phyloP scores from a whole-genome alignment of 1,139 yeast species.

The Saccharomycopsis crataegensis region DNA sequence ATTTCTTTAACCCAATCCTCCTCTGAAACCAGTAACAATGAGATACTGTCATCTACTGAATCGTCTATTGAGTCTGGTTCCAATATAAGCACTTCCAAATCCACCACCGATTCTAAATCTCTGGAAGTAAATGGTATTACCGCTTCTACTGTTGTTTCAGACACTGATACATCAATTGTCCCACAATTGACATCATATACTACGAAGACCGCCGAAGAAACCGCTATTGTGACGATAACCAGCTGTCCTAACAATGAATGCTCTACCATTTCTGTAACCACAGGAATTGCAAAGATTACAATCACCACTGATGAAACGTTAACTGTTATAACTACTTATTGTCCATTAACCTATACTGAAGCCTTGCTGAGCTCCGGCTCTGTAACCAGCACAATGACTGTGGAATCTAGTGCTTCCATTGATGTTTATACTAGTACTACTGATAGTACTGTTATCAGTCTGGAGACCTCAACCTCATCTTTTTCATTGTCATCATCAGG shows the following conservation, averaged over 20 bases:
- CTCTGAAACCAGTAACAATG: too few species aligned
- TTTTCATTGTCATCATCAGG: neutral
- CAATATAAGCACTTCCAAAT: too few species aligned
- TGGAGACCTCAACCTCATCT: neutral
- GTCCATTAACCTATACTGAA: constrained; percentile 28
- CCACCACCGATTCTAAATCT: too few species aligned
- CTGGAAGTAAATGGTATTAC: too few species aligned
- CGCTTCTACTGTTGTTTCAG: too few species aligned
- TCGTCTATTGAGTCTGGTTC: too few species aligned
- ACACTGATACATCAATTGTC: too few species aligned
- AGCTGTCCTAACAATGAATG: constrained; percentile 9
- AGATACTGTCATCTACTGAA: too few species aligned
- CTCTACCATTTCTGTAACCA: constrained; percentile 21
- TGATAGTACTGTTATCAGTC: neutral
- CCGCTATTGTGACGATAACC: constrained; percentile 24
- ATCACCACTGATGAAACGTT: constrained; percentile 26
- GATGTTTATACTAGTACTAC: neutral
- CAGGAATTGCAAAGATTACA: constrained; percentile 19
- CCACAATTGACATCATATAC: neutral
- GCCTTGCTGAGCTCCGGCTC: neutral
- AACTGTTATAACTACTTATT: constrained; percentile 32
- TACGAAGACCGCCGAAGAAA: constrained; percentile 2
- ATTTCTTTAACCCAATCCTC: too few species aligned
- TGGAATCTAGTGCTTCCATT: neutral
- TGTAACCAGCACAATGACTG: neutral